These are phyloP conservation scores for Xylaria sp. DNA, from an alignment of 2,329 filamentous ascomycete genomes.

Conservation along the genomic window DNA sequence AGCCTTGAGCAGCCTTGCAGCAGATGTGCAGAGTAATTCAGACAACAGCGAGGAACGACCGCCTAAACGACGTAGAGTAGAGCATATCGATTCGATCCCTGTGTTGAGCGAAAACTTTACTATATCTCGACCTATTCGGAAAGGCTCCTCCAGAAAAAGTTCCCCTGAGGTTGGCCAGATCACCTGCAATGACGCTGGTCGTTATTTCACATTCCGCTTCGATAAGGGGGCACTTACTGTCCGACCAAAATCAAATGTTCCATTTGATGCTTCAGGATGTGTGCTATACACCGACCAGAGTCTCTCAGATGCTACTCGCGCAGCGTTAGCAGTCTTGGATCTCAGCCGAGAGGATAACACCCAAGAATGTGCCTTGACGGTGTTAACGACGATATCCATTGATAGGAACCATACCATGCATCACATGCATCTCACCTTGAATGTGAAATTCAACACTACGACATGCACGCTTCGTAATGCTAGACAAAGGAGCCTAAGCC, in stretches of 20 bases:
- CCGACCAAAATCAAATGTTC: slow-evolving; percentile 27
- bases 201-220: slow-evolving; percentile 33
- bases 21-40: not conserved
- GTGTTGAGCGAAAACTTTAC: slow-evolving; percentile 39
- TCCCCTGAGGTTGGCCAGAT: slow-evolving; percentile 12
- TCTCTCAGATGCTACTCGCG: slow-evolving; percentile 26
- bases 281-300: slow-evolving; percentile 27
- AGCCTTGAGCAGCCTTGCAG: slow-evolving; percentile 10
- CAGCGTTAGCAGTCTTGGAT: slow-evolving; percentile 34
- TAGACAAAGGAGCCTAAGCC: slow-evolving; percentile 49
- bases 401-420: slow-evolving; percentile 44
- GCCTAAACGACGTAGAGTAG: slow-evolving; percentile 41
- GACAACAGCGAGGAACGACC: slow-evolving; percentile 29
- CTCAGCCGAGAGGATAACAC: slow-evolving; percentile 33
- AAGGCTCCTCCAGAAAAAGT: not conserved
- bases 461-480: slow-evolving; percentile 49
- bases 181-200: slow-evolving; percentile 33
- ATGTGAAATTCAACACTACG: slow-evolving; percentile 58
- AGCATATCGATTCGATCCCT: slow-evolving; percentile 38
- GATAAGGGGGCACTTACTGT: slow-evolving; percentile 24
- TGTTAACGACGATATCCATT: slow-evolving; percentile 50
- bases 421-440: slow-evolving; percentile 49
- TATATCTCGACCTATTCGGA: slow-evolving; percentile 34
- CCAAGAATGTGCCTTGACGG: slow-evolving; percentile 47
- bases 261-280: slow-evolving; percentile 31